phyloP scores from a whole-genome alignment of 192 early-diverging fungal genomes.

The Backusella tuberculispora region DNA sequence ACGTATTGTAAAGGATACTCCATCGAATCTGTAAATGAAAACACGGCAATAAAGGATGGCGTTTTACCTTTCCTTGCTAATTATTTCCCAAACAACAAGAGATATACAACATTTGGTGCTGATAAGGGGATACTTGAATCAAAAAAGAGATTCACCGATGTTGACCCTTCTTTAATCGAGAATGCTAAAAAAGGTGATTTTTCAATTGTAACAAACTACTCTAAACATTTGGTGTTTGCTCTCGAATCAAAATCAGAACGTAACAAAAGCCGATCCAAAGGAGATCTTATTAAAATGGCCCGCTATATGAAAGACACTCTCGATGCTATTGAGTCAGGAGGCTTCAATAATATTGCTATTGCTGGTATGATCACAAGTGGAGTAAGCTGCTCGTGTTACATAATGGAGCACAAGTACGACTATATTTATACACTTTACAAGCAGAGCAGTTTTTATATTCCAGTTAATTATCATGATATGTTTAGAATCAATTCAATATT shows the following conservation, averaged over 20 bases:
- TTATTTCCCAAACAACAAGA: too few species aligned
- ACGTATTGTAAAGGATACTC: too few species aligned
- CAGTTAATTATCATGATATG: neutral
- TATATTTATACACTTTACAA: conserved; percentile 3
- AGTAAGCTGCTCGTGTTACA: neutral
- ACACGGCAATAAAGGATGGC: too few species aligned
- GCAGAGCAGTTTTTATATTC: neutral
- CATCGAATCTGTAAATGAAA: too few species aligned
- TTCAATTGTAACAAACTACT: neutral
- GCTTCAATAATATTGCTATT: neutral
- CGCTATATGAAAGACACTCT: neutral
- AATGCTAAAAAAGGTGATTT: neutral
- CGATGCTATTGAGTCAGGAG: neutral
- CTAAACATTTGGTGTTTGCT: neutral
- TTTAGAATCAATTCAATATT: neutral
- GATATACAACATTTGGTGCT: too few species aligned
- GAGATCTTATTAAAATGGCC: neutral
- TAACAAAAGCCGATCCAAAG: neutral
- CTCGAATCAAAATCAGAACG: neutral
- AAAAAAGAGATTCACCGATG: neutral
- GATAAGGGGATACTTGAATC: too few species aligned
- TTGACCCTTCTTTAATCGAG: neutral
- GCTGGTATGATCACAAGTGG: neutral
- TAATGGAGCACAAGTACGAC: neutral
- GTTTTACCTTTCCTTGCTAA: too few species aligned